A percentile compares a stretch with the other conserved stretches of the same genome.
Evolutionary conservation across 768 basidiomycete species (phyloP).

Genomic region (Mycena vulgaris): DNA sequence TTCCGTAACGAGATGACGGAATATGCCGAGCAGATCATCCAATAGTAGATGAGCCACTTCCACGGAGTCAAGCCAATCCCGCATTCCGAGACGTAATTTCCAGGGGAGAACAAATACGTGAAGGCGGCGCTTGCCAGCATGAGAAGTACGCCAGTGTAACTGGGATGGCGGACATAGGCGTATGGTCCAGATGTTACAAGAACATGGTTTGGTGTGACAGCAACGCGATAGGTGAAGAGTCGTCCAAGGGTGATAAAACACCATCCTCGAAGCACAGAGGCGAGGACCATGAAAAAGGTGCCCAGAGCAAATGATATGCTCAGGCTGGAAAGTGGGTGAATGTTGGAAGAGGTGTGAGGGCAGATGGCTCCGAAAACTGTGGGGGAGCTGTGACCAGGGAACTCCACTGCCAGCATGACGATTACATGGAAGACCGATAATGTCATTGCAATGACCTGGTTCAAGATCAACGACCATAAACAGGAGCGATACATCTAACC

Average conservation of each 20-base stretch:
- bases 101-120: not conserved
- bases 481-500: no score
- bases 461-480: no score
- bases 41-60: not conserved
- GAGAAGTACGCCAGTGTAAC: constrained; percentile 35
- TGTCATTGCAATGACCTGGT: no score
- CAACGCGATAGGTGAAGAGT: constrained; percentile 38
- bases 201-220: constrained; percentile 24
- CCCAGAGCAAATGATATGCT: no score
- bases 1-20: not conserved
- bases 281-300: no score
- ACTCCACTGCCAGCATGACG: no score
- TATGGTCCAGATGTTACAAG: constrained; percentile 37
- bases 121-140: constrained; percentile 23
- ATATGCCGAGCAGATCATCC: not conserved
- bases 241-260: constrained; percentile 28
- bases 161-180: constrained; percentile 37
- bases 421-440: no score
- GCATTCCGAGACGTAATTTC: not conserved
- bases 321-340: no score
- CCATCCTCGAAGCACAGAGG: constrained; percentile 17
- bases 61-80: not conserved
- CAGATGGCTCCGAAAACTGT: no score
- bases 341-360: no score
- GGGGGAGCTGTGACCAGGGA: no score